Conservation (phyloP, 306 rosid species). For the Lathyrus aphaca region DNA sequence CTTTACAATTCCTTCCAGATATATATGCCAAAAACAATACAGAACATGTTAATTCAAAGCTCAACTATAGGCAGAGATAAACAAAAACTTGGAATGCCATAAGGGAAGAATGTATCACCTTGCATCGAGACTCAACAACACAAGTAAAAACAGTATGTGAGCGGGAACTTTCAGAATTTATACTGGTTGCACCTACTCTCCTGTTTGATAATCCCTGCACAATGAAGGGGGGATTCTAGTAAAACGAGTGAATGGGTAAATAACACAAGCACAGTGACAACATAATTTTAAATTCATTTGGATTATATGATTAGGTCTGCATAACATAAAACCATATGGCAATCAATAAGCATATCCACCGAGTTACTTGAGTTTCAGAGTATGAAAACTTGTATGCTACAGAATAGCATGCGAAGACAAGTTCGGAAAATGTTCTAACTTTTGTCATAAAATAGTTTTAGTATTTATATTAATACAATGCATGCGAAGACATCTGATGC, state of each 20-base stretch:
- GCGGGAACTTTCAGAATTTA: conserved; percentile 98
- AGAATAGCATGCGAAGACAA: conserved; percentile 7
- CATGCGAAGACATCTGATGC: background rate
- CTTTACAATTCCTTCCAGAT: conserved; percentile 38
- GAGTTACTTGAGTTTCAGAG: conserved; percentile 1
- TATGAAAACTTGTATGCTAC: conserved; percentile 7
- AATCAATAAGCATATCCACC: conserved; percentile 9
- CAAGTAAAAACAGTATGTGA: conserved; percentile 99
- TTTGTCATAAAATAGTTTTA: conserved; percentile 22
- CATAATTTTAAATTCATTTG: background rate
- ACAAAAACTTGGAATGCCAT: background rate
- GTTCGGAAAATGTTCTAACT: conserved; percentile 3
- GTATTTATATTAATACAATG: conserved; percentile 25
- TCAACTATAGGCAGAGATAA: conserved; percentile 20
- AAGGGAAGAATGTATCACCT: conserved; percentile 56
- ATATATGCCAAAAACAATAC: conserved; percentile 17
- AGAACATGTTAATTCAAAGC: conserved; percentile 26
- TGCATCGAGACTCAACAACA: conserved; percentile 91
- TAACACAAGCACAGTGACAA: background rate
- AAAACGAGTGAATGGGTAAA: background rate
- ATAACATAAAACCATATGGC: conserved; percentile 24
- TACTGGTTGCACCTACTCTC: conserved; percentile 94
- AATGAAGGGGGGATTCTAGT: conserved; percentile 17
- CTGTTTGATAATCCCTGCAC: conserved; percentile 93
- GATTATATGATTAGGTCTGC: background rate